These are phyloP conservation scores for Annulohypoxylon maeteangense DNA, from an alignment of 495 filamentous ascomycete species.

Conservation along the genomic window DNA sequence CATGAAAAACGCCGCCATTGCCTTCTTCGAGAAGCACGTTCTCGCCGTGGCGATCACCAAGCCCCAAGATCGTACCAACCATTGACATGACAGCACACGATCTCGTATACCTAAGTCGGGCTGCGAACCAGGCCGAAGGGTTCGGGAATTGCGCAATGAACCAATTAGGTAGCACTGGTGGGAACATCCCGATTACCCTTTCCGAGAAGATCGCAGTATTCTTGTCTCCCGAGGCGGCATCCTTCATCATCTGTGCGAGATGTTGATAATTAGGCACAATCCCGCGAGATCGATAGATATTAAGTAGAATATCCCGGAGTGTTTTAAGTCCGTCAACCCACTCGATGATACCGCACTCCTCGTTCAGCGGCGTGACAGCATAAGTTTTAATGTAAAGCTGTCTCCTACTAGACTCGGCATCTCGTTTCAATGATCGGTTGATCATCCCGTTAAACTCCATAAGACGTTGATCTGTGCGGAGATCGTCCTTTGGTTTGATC, in stretches of 20 bases:
- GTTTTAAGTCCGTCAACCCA: slow-evolving; percentile 98
- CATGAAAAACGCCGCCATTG: slow-evolving; percentile 93
- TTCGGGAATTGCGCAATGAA: slow-evolving; percentile 95
- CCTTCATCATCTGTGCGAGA: slow-evolving; percentile 59
- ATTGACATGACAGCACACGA: slow-evolving; percentile 98
- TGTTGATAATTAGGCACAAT: slow-evolving; percentile 63
- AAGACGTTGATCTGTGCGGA: slow-evolving; percentile 94
- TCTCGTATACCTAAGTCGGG: slow-evolving; percentile 89
- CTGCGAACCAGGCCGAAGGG: slow-evolving; percentile 89
- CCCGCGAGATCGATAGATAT: slow-evolving; percentile 75
- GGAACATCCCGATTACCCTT: slow-evolving; percentile 72
- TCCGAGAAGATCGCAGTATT: slow-evolving; percentile 75
- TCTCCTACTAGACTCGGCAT: slow-evolving; percentile 87
- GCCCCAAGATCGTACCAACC: slow-evolving; percentile 91
- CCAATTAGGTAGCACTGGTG: slow-evolving; percentile 89
- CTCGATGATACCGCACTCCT: slow-evolving; percentile 97
- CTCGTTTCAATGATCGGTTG: slow-evolving; percentile 89
- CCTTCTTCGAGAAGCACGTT: slow-evolving; percentile 96
- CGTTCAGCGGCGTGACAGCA: slow-evolving; percentile 93
- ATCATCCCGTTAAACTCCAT: slow-evolving; percentile 99
- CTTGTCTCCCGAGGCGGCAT: slow-evolving; percentile 53
- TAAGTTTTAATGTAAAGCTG: slow-evolving; percentile 92
- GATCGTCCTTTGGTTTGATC: slow-evolving; percentile 97
- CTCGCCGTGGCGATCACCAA: slow-evolving; percentile 98
- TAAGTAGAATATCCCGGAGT: slow-evolving; percentile 88